Conservation (phyloP, 2,329 filamentous ascomycete species). For the Graphilbum sp. region DNA sequence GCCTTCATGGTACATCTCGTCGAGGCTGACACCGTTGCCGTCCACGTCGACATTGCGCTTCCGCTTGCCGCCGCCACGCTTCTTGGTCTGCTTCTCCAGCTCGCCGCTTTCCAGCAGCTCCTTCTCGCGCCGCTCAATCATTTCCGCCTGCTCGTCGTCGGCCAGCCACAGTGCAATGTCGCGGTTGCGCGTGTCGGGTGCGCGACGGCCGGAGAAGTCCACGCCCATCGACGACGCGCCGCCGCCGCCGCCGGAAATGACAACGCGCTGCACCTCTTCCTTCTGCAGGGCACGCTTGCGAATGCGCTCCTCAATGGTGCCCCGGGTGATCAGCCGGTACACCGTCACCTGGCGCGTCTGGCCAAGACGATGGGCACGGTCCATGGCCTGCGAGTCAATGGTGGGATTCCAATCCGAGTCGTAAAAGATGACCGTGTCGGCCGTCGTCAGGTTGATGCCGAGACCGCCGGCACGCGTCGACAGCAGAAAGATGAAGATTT, state of each 20-base stretch:
- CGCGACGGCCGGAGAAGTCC: conserved; percentile 86
- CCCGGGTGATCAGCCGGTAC: conserved; percentile 90
- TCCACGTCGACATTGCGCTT: conserved; percentile 24
- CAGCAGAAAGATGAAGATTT: conserved; percentile 93
- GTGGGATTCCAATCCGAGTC: conserved; percentile 99
- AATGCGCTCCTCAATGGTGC: conserved; percentile 95
- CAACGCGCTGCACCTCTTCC: conserved; percentile 94
- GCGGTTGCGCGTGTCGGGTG: conserved; percentile 82
- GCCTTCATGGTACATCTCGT: conserved; percentile 99
- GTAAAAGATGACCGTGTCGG: conserved; percentile 98
- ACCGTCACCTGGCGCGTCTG: conserved; percentile 94
- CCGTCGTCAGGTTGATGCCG: conserved; percentile 91
- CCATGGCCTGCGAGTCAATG: conserved; percentile 97
- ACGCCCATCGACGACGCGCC: conserved; percentile 38
- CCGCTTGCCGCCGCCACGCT: conserved; percentile 38
- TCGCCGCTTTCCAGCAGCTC: conserved; percentile 64
- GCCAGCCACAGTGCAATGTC: conserved; percentile 98
- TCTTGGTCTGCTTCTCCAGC: conserved; percentile 43
- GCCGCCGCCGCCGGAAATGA: conserved; percentile 63
- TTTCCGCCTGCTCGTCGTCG: conserved; percentile 87
- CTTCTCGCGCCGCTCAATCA: conserved; percentile 84
- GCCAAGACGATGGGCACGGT: conserved; percentile 91
- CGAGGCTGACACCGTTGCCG: conserved; percentile 49
- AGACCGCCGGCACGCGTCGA: conserved; percentile 94
- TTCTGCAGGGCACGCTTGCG: conserved; percentile 94